Evolutionary conservation across 2,329 filamentous ascomycete species (phyloP).

Genomic region (Phaeoacremonium minimum): DNA sequence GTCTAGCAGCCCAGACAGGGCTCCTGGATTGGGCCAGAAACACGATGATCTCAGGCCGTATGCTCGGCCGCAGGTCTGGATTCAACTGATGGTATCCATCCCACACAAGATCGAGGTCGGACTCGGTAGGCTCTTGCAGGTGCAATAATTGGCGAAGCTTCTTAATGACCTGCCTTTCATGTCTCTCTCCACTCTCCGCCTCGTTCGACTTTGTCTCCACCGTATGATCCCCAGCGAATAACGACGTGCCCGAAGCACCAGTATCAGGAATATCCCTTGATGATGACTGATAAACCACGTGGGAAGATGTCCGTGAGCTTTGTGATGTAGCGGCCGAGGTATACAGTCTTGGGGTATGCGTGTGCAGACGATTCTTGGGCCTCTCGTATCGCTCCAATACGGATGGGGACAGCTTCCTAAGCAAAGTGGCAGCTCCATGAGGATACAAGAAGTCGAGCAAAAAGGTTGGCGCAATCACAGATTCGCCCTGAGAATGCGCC

Average conservation of each 20-base stretch:
- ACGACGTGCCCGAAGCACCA: no score
- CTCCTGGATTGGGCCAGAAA: slow-evolving; percentile 38
- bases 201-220: no score
- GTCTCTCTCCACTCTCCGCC: no score
- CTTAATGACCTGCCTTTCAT: no score
- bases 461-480: slow-evolving; percentile 40
- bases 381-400: slow-evolving; percentile 12
- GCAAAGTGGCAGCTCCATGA: slow-evolving; percentile 33
- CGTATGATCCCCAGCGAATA: no score
- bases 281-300: no score
- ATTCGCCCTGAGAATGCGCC: slow-evolving; percentile 17
- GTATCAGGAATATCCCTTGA: no score
- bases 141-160: no score
- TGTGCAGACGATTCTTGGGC: slow-evolving; percentile 6
- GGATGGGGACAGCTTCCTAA: slow-evolving; percentile 27
- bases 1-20: slow-evolving; percentile 38
- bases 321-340: slow-evolving; percentile 15
- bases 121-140: neutral
- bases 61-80: slow-evolving; percentile 17
- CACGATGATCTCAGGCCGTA: slow-evolving; percentile 28
- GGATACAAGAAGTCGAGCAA: slow-evolving; percentile 56
- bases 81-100: slow-evolving; percentile 20
- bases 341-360: slow-evolving; percentile 15
- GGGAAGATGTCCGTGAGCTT: no score
- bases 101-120: slow-evolving; percentile 4